Evolutionary conservation across 768 basidiomycete species (phyloP).

Genomic region (Pleurotus pulmonarius): DNA sequence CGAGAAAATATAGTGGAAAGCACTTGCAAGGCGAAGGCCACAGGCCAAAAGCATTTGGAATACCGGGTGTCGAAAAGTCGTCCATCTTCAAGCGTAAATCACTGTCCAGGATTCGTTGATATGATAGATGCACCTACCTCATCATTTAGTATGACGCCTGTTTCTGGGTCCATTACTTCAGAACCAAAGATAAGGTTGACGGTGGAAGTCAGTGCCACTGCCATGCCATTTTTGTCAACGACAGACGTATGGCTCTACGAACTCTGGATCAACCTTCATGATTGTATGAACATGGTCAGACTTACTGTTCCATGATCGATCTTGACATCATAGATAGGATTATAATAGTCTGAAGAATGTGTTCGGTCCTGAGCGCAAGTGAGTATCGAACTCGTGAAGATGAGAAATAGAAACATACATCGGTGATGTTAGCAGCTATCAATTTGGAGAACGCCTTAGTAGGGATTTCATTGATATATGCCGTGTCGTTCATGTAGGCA

Average conservation of each 20-base stretch:
- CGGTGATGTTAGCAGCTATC: constrained; percentile 71
- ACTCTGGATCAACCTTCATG: not conserved
- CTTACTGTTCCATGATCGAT: constrained; percentile 86
- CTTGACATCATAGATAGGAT: constrained; percentile 73
- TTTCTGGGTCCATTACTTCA: constrained; percentile 78
- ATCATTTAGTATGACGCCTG: constrained; percentile 88
- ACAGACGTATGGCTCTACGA: constrained; percentile 79
- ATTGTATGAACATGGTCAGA: not conserved
- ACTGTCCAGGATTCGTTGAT: not conserved
- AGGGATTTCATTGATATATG: constrained; percentile 58
- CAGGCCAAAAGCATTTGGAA: constrained; percentile 80
- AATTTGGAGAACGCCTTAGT: constrained; percentile 64
- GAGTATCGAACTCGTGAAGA: not conserved
- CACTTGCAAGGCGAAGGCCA: constrained; percentile 77
- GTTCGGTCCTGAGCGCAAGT: constrained; percentile 59
- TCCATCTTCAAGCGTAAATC: constrained; percentile 56
- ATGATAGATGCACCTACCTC: constrained; percentile 44
- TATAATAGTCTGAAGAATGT: constrained; percentile 79
- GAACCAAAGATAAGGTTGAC: constrained; percentile 92
- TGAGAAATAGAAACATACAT: constrained; percentile 45
- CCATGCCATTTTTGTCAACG: constrained; percentile 83
- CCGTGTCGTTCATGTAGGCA: constrained; percentile 52
- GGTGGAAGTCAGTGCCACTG: constrained; percentile 81
- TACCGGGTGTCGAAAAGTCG: constrained; percentile 86
- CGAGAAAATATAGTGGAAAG: not conserved